A percentile compares a stretch with the other conserved stretches of the same genome.
Evolutionary conservation across 1,284 basidiomycete genomes (phyloP).

Genomic region (Ceratobasidium sp.): DNA sequence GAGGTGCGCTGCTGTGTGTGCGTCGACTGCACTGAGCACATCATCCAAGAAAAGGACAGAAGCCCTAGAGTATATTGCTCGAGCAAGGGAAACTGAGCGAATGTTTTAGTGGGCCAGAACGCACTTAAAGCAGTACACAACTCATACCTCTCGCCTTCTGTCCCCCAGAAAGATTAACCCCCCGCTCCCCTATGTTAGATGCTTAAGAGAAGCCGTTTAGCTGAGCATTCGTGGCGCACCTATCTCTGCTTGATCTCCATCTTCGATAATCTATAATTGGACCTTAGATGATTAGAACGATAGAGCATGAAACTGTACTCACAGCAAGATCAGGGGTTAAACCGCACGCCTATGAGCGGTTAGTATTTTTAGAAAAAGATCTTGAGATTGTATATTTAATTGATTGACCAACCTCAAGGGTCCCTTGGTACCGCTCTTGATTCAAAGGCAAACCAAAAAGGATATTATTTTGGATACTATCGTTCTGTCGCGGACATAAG

Average conservation of each 20-base stretch:
- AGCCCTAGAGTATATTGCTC: slow-evolving; percentile 94
- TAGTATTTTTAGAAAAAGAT: too few species aligned
- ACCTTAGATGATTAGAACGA: too few species aligned
- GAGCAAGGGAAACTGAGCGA: slow-evolving; percentile 78
- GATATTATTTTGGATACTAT: slow-evolving; percentile 94
- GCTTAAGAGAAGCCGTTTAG: too few species aligned
- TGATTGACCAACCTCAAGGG: slow-evolving; percentile 67
- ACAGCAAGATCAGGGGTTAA: slow-evolving; percentile 72
- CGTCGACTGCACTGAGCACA: slow-evolving; percentile 80
- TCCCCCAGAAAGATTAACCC: slow-evolving; percentile 89
- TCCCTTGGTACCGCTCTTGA: slow-evolving; percentile 80
- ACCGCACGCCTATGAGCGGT: slow-evolving; percentile 65
- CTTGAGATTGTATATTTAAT: neutral
- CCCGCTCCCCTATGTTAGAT: slow-evolving; percentile 62
- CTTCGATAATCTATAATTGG: slow-evolving; percentile 84
- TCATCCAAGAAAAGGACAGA: slow-evolving; percentile 90
- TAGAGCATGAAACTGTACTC: neutral
- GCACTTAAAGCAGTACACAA: slow-evolving; percentile 57
- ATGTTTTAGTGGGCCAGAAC: too few species aligned
- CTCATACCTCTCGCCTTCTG: slow-evolving; percentile 84
- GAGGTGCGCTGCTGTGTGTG: slow-evolving; percentile 88
- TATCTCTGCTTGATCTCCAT: slow-evolving; percentile 93
- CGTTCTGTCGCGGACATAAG: slow-evolving; percentile 89
- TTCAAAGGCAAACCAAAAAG: slow-evolving; percentile 88
- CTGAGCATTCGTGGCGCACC: slow-evolving; percentile 58